A percentile compares a stretch with the other conserved stretches of the same genome.
Evolutionary conservation across 2,329 filamentous ascomycete species (phyloP).

Genomic region (Exserohilum rostratum): DNA sequence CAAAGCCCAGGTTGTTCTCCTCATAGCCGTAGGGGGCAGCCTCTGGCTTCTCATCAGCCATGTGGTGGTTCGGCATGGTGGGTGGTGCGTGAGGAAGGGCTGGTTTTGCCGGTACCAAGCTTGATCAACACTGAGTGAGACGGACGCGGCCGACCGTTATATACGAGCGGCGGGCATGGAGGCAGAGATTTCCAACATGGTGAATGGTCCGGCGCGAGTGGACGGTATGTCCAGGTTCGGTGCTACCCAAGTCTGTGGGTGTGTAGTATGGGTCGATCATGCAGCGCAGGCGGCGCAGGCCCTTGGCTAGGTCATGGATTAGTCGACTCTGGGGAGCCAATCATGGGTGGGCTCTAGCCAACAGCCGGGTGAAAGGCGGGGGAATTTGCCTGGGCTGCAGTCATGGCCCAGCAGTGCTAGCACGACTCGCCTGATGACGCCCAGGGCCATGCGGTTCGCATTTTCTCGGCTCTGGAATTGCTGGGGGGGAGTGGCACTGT

Average conservation of each 20-base stretch:
- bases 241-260: conserved; percentile 2
- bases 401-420: conserved; percentile 8
- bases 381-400: conserved; percentile 8
- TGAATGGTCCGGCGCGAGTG: conserved; percentile 4
- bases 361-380: conserved; percentile 15
- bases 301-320: background rate
- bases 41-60: conserved; percentile 33
- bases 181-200: conserved; percentile 20
- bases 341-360: conserved; percentile 28
- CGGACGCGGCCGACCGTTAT: conserved; percentile 2
- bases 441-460: conserved; percentile 6
- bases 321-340: conserved; percentile 30
- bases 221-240: background rate
- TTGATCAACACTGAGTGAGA: background rate
- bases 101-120: conserved; percentile 4
- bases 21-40: conserved; percentile 25
- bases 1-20: conserved; percentile 18
- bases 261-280: conserved; percentile 7
- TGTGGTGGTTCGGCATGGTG: conserved; percentile 33
- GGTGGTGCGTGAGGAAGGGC: background rate
- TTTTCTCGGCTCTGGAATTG: conserved; percentile 16
- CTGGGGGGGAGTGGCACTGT: conserved; percentile 13
- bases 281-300: conserved; percentile 7
- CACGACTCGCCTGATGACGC: conserved; percentile 3
- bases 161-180: conserved; percentile 13